Percentiles rank a stretch among this genome's conserved stretches.
phyloP scores from a whole-genome alignment of 768 basidiomycete species.

The Boletus speciosus region DNA sequence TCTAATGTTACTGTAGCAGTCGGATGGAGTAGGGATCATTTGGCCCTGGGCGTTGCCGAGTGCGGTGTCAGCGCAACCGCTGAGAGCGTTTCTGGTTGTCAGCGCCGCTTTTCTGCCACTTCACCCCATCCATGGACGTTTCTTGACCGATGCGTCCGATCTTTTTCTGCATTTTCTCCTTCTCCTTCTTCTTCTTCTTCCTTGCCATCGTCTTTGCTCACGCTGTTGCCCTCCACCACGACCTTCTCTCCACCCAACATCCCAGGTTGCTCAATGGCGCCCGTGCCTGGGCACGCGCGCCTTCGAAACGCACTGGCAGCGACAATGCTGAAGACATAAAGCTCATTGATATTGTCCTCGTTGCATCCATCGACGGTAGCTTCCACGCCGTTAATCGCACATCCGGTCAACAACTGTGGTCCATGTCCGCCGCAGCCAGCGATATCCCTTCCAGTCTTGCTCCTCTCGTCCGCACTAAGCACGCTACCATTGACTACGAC shows the following conservation, averaged over 20 bases:
- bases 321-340: slow-evolving; percentile 45
- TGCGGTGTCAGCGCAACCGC: not conserved
- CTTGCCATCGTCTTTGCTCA: slow-evolving; percentile 32
- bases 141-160: slow-evolving; percentile 35
- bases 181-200: slow-evolving; percentile 17
- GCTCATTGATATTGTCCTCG: slow-evolving; percentile 78
- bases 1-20: not conserved
- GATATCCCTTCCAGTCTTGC: slow-evolving; percentile 52
- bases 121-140: slow-evolving; percentile 25
- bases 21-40: not conserved
- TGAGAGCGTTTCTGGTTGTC: not conserved
- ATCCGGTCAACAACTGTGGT: slow-evolving; percentile 82
- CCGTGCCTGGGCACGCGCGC: slow-evolving; percentile 13
- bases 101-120: not conserved
- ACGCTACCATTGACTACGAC: slow-evolving; percentile 56
- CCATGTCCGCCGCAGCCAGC: slow-evolving; percentile 64
- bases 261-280: slow-evolving; percentile 19
- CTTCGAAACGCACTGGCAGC: slow-evolving; percentile 4
- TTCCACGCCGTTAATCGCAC: slow-evolving; percentile 91
- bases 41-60: slow-evolving; percentile 1
- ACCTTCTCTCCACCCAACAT: slow-evolving; percentile 25
- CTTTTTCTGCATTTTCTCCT: slow-evolving; percentile 18
- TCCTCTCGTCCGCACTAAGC: slow-evolving; percentile 72
- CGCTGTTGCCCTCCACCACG: slow-evolving; percentile 29
- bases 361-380: slow-evolving; percentile 92